phyloP scores from a whole-genome alignment of 352 stramenopile species.

The Albugo candida region DNA sequence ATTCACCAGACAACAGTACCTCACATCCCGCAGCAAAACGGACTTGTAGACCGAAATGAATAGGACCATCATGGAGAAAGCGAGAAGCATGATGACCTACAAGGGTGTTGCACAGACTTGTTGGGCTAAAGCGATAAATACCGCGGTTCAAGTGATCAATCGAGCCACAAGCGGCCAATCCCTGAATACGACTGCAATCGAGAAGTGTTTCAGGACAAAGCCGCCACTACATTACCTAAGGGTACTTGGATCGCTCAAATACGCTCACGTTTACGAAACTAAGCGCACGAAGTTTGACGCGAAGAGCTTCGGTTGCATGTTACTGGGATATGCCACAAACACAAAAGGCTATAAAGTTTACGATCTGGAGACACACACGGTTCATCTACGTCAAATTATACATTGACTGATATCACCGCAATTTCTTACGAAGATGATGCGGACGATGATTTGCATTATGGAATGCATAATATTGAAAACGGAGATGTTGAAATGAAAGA shows the following conservation, averaged over 20 bases:
- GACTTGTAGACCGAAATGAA: constrained; percentile 9
- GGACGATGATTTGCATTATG: too few relatives aligned
- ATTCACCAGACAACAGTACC: constrained; percentile 9
- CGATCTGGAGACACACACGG: background rate
- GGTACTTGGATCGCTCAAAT: constrained; percentile 5
- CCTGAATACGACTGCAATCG: constrained; percentile 5
- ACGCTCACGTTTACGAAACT: constrained; percentile 1
- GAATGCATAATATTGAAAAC: too few relatives aligned
- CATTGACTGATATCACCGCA: too few relatives aligned
- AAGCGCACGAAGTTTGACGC: constrained; percentile 5
- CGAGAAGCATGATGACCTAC: constrained; percentile 7
- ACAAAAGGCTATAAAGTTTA: background rate
- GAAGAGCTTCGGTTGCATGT: background rate
- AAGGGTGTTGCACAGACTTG: constrained; percentile 2
- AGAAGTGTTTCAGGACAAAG: constrained; percentile 8
- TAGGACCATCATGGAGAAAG: constrained; percentile 5
- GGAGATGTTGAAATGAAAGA: too few relatives aligned
- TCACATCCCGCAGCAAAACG: constrained; percentile 14
- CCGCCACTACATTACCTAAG: background rate
- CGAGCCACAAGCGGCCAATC: background rate
- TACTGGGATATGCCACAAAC: background rate
- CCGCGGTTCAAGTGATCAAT: constrained; percentile 13
- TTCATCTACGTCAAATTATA: too few relatives aligned
- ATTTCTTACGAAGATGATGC: too few relatives aligned
- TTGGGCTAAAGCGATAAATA: constrained; percentile 10